These are phyloP conservation scores for Ganoderma sinense DNA, from an alignment of 1,284 basidiomycete species.

Conservation along the genomic window DNA sequence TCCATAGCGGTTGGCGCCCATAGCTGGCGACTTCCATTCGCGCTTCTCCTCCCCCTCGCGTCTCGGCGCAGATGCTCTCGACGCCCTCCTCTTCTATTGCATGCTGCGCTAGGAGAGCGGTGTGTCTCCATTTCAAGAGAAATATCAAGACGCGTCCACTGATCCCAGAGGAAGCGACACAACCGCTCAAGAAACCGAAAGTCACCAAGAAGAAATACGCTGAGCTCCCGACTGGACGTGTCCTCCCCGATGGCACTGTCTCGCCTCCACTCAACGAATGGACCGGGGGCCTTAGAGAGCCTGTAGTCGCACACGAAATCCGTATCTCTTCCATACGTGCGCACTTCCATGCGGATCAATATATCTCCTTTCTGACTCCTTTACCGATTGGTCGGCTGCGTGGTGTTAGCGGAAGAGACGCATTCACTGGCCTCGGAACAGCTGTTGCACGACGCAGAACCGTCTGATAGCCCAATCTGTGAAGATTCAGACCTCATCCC, in stretches of 20 bases:
- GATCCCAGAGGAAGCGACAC: conserved; percentile 7
- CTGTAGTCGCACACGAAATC: conserved; percentile 15
- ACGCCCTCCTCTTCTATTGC: conserved; percentile 20
- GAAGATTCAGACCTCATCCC: neutral
- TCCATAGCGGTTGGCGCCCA: conserved; percentile 18
- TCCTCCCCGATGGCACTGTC: conserved; percentile 48
- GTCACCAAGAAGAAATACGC: conserved; percentile 58
- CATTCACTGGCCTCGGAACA: neutral
- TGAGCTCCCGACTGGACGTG: conserved; percentile 60
- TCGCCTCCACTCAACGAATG: conserved; percentile 35
- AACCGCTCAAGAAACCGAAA: conserved; percentile 21
- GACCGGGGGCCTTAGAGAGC: conserved; percentile 33
- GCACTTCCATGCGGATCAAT: conserved; percentile 25
- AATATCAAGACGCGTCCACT: neutral
- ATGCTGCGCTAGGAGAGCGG: conserved; percentile 22
- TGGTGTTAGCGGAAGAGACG: conserved; percentile 5
- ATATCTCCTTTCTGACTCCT: conserved; percentile 16
- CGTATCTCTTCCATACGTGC: conserved; percentile 25
- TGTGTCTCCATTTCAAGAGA: conserved; percentile 9
- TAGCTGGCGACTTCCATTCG: conserved; percentile 13
- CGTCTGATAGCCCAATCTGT: neutral
- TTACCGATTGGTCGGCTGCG: neutral
- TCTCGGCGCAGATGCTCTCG: conserved; percentile 26
- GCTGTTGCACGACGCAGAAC: neutral
- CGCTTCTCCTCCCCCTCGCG: conserved; percentile 9